Percentiles rank a stretch among this genome's conserved stretches.
These are phyloP conservation scores for Bipolaris zeicola DNA, from an alignment of 2,329 filamentous ascomycete species.

Conservation along the genomic window DNA sequence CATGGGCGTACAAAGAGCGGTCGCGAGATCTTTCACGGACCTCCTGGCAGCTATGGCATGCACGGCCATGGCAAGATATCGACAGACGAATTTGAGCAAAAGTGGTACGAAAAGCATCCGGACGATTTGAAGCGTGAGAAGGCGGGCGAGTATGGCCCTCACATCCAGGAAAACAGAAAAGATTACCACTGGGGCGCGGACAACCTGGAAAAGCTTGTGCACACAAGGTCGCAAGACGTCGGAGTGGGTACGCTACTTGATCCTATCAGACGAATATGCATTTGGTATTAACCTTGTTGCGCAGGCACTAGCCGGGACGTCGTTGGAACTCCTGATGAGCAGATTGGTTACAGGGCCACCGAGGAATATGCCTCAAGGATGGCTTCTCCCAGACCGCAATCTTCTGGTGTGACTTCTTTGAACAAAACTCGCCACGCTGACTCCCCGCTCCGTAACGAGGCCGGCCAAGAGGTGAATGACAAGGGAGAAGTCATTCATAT, in stretches of 20 bases:
- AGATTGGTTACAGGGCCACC: slow-evolving; percentile 84
- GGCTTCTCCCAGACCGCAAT: slow-evolving; percentile 67
- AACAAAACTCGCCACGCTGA: slow-evolving; percentile 55
- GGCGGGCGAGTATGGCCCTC: slow-evolving; percentile 66
- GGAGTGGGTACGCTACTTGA: slow-evolving; percentile 57
- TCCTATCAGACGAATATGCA: slow-evolving; percentile 28
- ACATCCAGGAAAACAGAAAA: slow-evolving; percentile 63
- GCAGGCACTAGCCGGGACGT: slow-evolving; percentile 68
- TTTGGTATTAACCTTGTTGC: slow-evolving; percentile 55
- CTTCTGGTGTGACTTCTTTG: slow-evolving; percentile 53
- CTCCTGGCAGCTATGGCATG: slow-evolving; percentile 89
- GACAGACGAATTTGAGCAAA: slow-evolving; percentile 83
- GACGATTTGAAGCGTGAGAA: slow-evolving; percentile 77
- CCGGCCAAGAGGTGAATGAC: slow-evolving; percentile 52
- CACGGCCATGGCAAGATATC: slow-evolving; percentile 81
- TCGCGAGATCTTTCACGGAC: slow-evolving; percentile 70
- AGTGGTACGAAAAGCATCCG: slow-evolving; percentile 92
- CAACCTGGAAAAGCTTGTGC: slow-evolving; percentile 88
- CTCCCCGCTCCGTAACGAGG: slow-evolving; percentile 59
- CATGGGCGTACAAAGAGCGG: slow-evolving; percentile 71
- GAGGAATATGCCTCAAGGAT: slow-evolving; percentile 83
- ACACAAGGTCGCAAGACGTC: slow-evolving; percentile 61
- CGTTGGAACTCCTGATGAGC: slow-evolving; percentile 81
- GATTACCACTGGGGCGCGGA: slow-evolving; percentile 89
- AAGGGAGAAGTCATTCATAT: slow-evolving; percentile 75